These are phyloP conservation scores for Betula pendula DNA, from an alignment of 306 rosid genomes.

Conservation along the genomic window DNA sequence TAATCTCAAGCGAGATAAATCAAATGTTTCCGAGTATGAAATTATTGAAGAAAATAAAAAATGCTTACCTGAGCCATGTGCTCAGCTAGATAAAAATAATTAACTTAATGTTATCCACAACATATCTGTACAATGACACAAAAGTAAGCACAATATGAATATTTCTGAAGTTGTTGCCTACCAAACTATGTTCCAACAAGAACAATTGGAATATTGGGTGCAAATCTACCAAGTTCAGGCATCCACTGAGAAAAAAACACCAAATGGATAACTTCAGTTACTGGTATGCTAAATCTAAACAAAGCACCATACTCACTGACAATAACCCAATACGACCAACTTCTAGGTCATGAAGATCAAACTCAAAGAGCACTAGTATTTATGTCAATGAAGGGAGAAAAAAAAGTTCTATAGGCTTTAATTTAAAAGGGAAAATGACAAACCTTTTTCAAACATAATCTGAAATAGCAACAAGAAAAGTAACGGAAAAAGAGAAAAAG, in stretches of 20 bases:
- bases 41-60: slow-evolving; percentile 1
- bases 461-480: slow-evolving; percentile 4
- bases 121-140: slow-evolving; percentile 8
- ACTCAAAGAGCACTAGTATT: not conserved
- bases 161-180: slow-evolving; percentile 28
- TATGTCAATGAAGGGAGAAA: not conserved
- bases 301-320: no score
- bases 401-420: not conserved
- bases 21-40: slow-evolving; percentile 3
- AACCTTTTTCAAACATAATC: slow-evolving; percentile 24
- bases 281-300: slow-evolving; percentile 4
- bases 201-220: slow-evolving; percentile 91
- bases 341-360: no score
- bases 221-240: slow-evolving; percentile 96
- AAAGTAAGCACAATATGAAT: not conserved
- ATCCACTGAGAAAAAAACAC: slow-evolving; percentile 70
- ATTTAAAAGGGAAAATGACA: slow-evolving; percentile 12
- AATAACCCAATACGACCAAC: no score
- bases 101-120: slow-evolving; percentile 14
- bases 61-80: slow-evolving; percentile 72
- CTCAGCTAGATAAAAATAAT: slow-evolving; percentile 46
- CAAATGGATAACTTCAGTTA: slow-evolving; percentile 15
- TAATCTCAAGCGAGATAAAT: not conserved
- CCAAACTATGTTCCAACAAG: slow-evolving; percentile 98
- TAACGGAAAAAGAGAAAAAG: not conserved